Conservation (phyloP, 495 filamentous ascomycete genomes). For the Jackrogersella multiformis region DNA sequence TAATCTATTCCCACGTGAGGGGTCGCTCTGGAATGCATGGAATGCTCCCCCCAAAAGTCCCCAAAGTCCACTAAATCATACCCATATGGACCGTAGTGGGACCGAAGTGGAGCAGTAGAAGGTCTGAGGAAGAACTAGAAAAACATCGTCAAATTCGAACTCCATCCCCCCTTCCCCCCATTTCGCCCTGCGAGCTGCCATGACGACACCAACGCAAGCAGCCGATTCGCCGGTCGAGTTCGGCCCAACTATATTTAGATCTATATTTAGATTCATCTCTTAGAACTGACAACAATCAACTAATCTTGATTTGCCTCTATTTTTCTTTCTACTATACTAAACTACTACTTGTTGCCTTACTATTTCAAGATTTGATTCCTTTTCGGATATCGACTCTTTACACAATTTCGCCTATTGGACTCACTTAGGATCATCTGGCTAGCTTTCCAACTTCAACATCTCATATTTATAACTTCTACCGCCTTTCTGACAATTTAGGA, state of each 20-base stretch:
- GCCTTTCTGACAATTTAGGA: slow-evolving; percentile 5
- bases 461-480: background rate
- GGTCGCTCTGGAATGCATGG: slow-evolving; percentile 19
- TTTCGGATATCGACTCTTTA: slow-evolving; percentile 13
- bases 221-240: slow-evolving; percentile 35
- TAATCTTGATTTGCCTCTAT: slow-evolving; percentile 8
- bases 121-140: slow-evolving; percentile 40
- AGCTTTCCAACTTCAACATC: background rate
- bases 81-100: slow-evolving; percentile 33
- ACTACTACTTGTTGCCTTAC: slow-evolving; percentile 8
- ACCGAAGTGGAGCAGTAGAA: slow-evolving; percentile 41
- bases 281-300: slow-evolving; percentile 27
- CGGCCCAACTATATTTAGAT: slow-evolving; percentile 41
- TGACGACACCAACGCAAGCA: slow-evolving; percentile 43
- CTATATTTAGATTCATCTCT: slow-evolving; percentile 15
- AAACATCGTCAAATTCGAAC: slow-evolving; percentile 7
- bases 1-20: slow-evolving; percentile 22
- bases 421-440: slow-evolving; percentile 18
- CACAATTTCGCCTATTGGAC: slow-evolving; percentile 7
- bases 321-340: slow-evolving; percentile 17
- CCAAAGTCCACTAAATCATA: slow-evolving; percentile 27
- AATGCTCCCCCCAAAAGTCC: slow-evolving; percentile 15
- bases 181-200: slow-evolving; percentile 16
- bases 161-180: slow-evolving; percentile 1
- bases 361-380: slow-evolving; percentile 16